These are phyloP conservation scores for Hirschfeldia incana DNA, from an alignment of 345 rosid genomes.

Conservation along the genomic window DNA sequence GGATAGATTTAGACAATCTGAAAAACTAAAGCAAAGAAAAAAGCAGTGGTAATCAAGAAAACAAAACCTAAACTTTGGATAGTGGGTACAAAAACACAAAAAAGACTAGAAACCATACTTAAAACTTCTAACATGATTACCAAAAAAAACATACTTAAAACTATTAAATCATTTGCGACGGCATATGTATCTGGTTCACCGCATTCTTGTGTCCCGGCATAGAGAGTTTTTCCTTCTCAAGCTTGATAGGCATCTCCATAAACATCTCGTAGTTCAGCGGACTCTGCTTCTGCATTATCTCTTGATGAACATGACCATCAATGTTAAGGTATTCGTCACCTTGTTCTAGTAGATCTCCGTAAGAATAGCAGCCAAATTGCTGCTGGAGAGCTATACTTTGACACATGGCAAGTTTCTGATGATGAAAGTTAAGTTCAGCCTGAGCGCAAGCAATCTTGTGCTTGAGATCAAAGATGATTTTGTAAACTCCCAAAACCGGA, in stretches of 20 bases:
- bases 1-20: background rate
- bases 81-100: background rate
- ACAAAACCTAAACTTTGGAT: background rate
- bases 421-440: slow-evolving; percentile 22
- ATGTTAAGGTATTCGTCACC: background rate
- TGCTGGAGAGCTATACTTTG: slow-evolving; percentile 16
- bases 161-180: background rate
- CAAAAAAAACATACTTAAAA: background rate
- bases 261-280: slow-evolving; percentile 3
- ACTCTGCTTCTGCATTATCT: background rate
- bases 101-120: background rate
- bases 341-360: slow-evolving; percentile 8
- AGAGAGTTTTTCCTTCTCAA: slow-evolving; percentile 8
- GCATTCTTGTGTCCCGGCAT: background rate
- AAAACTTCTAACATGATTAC: too few species aligned
- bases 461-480: slow-evolving; percentile 12
- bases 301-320: slow-evolving; percentile 6
- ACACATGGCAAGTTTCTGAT: slow-evolving; percentile 26
- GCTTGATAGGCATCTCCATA: slow-evolving; percentile 11
- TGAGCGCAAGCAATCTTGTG: background rate
- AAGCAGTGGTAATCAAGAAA: background rate
- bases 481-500: slow-evolving; percentile 48
- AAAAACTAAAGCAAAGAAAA: background rate
- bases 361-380: slow-evolving; percentile 2
- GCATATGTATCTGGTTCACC: background rate